Evolutionary conservation across 2,329 filamentous ascomycete genomes (phyloP), one percentile per base, ranked within the genome.

Genomic region (Pseudocercospora pini-densiflorae): DNA sequence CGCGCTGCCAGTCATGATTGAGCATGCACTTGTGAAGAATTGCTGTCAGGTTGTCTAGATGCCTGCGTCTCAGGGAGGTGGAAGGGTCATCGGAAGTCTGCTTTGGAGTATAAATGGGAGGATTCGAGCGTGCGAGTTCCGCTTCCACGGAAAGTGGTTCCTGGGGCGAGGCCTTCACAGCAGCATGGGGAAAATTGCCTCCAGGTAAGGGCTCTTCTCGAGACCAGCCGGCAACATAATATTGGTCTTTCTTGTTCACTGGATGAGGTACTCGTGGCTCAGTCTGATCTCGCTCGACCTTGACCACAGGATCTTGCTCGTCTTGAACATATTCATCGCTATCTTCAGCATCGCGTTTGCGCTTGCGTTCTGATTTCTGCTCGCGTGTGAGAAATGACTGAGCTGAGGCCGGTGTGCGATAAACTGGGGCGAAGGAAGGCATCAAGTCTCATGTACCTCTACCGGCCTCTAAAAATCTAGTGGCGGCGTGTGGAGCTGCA

Each of bases 1-100:
- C 93, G 47, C 91, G 89, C 1, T 83, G 71, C 66, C 93, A 89
- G 73, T 96, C 90, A 33, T 88, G 87, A 67, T 88, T 83, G 29
- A 90, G 84, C 47, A 97, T 84, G 73, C 90, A 92, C 40, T 87
- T 87, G 77, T 95, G 90, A 72, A 95, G 80, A 19, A 94, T 82
- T 3, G 89, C 84, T 1, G 88, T 88, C 64, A 97, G 80, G 10
- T 89, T 86, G 63, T 86, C 84, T 5, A 94, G 78, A 78, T 94
- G 90, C 19, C 81, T 82, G 61, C 83, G 76, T 67, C 81, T 81
- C 63, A 85, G 74, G 10, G 76, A 77, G 14, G 64, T 63, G 9
- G 61, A 36, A n/a, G 64, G 53, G 45, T 73, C 71, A 8, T 73
- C 67, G 21, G 62, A 61, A 19, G 61, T 62, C 29, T 53, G 24